Evolutionary conservation across 2,329 filamentous ascomycete genomes (phyloP).

Genomic region (Grosmannia serpens): DNA sequence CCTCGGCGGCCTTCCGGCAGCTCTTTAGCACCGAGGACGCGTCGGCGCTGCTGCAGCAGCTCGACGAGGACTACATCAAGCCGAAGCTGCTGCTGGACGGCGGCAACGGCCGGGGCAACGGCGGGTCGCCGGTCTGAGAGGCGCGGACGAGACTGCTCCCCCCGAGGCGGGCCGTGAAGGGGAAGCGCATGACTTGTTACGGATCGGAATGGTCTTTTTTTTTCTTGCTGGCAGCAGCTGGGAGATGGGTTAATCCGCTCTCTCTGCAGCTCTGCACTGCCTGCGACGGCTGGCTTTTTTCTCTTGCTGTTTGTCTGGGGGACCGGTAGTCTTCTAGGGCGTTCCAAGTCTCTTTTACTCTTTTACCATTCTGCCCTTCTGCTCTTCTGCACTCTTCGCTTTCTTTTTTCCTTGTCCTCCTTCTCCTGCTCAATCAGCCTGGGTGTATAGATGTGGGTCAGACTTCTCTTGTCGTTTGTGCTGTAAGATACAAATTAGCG

Average conservation of each 20-base stretch:
- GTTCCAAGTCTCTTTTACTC: too few relatives aligned
- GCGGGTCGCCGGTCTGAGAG: conserved; percentile 8
- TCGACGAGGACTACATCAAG: conserved; percentile 58
- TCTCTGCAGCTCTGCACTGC: too few relatives aligned
- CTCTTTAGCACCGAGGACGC: conserved; percentile 81
- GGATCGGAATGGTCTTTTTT: too few relatives aligned
- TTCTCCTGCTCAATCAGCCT: too few relatives aligned
- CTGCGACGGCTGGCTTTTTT: too few relatives aligned
- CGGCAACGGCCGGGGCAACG: conserved; percentile 12
- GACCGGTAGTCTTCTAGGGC: too few relatives aligned
- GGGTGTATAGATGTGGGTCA: too few relatives aligned
- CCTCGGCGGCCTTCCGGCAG: conserved; percentile 65
- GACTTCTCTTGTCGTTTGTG: too few relatives aligned
- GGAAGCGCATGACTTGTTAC: too few relatives aligned
- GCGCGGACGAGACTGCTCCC: too few relatives aligned
- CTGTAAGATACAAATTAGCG: too few relatives aligned
- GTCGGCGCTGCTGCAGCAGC: conserved; percentile 75
- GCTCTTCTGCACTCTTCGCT: background rate
- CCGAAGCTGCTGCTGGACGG: conserved; percentile 17
- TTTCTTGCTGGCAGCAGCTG: background rate
- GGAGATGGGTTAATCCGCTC: background rate
- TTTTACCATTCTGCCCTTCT: background rate
- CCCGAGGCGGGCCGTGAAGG: background rate
- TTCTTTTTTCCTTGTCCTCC: background rate
- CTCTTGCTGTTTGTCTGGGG: too few relatives aligned